Base-by-base conservation (phyloP, 176 grass and related monocot genomes). In the Aegilops sharonensis region DNA sequence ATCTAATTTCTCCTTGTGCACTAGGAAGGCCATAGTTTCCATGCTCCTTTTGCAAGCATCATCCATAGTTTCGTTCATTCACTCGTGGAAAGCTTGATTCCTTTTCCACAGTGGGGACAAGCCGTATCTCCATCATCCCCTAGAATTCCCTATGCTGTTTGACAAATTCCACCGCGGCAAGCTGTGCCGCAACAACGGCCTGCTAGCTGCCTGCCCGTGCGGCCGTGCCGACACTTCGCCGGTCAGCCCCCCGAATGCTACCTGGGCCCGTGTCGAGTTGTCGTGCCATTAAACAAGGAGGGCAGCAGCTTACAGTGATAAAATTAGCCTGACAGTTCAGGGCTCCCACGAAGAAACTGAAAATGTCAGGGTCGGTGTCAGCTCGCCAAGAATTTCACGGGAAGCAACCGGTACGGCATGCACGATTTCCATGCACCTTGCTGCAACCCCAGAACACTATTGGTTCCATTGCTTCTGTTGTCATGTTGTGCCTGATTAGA, bases 341-440 rank as follows among this genome's bases (percentile, higher is more conserved):
- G 52, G 52, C 6, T 56, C 17, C 52, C 52, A 56, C 2, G 15
- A 56, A 7, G 2, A 3, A 47, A 12, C 43, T 47, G 11, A 47
- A 13, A 6, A 75, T 24, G 18, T 21, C 20, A 8, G 6, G 14
- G 72, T 74, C 80, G 24, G 42, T 56, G 20, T 83, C 84, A 25
- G 24, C 12, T 65, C 4, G 12, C 1, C 39, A 85, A 48, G 45
- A 40, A 84, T 80, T 80, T 84, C 67, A 69, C 59, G 59, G 59
- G 59, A 87, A 79, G 85, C 66, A 87, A 87, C 75, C 30, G 27
- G 74, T 72, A 78, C 52, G 27, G 74, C 78, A 78, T 42, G 73
- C 73, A 57, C 17, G 39, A 13, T 83, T 37, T 27, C 5, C 84
- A 81, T 77, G 63, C 32, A 72, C 64, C 84, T 57, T 56, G 15